Base-by-base conservation (phyloP, 495 filamentous ascomycete species). In the Podospora pseudopauciseta region DNA sequence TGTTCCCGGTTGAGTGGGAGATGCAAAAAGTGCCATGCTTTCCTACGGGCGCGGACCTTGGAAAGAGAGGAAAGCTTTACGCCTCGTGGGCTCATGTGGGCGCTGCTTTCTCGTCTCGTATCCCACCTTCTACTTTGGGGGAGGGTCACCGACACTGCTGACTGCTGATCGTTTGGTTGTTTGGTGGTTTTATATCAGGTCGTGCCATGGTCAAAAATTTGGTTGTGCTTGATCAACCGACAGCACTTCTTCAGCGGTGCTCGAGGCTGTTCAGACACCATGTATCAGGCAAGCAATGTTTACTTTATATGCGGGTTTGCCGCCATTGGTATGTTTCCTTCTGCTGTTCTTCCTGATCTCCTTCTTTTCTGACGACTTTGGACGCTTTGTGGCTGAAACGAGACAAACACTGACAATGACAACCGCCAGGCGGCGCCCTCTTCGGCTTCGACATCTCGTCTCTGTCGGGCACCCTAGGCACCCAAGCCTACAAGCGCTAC, bases 371-470 rank as follows among this genome's bases (percentile, higher is more conserved):
- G 39, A 49, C 15, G 3, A 13, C 39, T 49, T 49, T 11, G 7
- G 39, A 49, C 9, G 13, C 7, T 49, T 16, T 49, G 39, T 13
- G 5, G 7, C 13, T 11, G 5, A 5, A 11, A 13, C 6, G 9
- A 11, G 16, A n/a, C 18, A 65, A 63, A 2, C 71, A 27, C 5
- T 26, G 30, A 59, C 23, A 57, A 63, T 55, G 27, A 49, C 30
- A 13, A 34, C 19, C 26, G 3, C 63, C 20, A 86, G 87, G 88
- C 76, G 88, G 88, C 66, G 87, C 84, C 44, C 81, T 90, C 39
- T 92, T 92, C 75, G 89, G 89, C 74, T 92, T 91, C 78, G 89
- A 92, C 75, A 91, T 92, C 73, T 85, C 83, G 49, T 87, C 84
- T 55, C 90, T 92, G 88, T 86, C 84, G 64, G 89, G 88, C 64